Base-by-base conservation (phyloP, 768 basidiomycete genomes). In the Rubroboletus pulcherrimus region DNA sequence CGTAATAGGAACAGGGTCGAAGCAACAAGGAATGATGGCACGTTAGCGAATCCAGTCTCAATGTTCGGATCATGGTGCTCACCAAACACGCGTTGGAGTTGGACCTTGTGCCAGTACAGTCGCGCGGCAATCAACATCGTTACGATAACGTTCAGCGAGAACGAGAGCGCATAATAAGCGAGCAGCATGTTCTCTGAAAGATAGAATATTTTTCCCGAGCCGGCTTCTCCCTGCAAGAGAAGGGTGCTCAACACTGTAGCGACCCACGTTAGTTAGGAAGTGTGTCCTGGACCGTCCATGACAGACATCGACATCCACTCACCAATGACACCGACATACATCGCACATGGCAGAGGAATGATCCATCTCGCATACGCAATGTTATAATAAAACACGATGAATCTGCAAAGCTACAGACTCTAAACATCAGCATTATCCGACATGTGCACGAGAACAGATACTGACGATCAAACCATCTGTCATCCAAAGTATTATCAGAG, bases 401-500 rank as follows among this genome's bases (percentile, higher is more conserved):
- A 69, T 26, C 66, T 63, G 42, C 46, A 67, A 33, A 68, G 55
- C 66, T 67, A 24, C 7, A 42, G 7, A 31, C 1, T 2, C 2
- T 9, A 8, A 31, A 2, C 14, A 35, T 62, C 31, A 70, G 45
- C 14, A 21, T 24, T 12, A 26, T 7, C 7, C 6, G 7, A 40
- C 34, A 19, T 3, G 7, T 39, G 34, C 4, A 39, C 11, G 8
- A 55, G 15, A 56, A 34, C 21, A 1, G 10, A 41, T 1, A 64
- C 67, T 52, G 8, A 71, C 67, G 11, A 70, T 69, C 33, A 69
- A 37, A 5, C 54, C 64, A 44, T 69, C 70, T 49, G 68, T 65
- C 68, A 69, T 59, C 67, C 68, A 69, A 43, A 71, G 52, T 47
- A 69, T 69, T 14, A 71, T 35, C 24, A 63, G n/a, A 26, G 63